A percentile compares a stretch with the other conserved stretches of the same genome.
Evolutionary conservation across 1,284 basidiomycete genomes (phyloP).

Genomic region (Cryptococcus amylolentus): DNA sequence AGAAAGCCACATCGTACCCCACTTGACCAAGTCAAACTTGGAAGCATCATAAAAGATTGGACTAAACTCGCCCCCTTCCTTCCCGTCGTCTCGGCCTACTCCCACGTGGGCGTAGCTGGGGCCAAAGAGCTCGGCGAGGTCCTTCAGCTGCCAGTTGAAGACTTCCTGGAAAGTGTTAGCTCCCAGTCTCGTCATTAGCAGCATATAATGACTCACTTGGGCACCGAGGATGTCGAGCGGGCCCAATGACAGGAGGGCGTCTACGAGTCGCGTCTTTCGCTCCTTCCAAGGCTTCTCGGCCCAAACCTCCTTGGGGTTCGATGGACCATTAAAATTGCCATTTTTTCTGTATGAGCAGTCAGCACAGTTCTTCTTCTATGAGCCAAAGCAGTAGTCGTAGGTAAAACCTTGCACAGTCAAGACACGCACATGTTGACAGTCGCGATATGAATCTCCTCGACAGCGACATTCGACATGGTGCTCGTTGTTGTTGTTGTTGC

Average conservation of each 20-base stretch:
- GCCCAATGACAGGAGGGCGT: slow-evolving; percentile 29
- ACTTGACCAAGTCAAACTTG: slow-evolving; percentile 27
- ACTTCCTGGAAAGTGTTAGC: slow-evolving; percentile 53
- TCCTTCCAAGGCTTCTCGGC: slow-evolving; percentile 40
- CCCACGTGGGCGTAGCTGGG: slow-evolving; percentile 58
- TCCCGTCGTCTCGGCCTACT: slow-evolving; percentile 63
- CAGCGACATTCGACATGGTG: no score
- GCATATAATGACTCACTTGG: slow-evolving; percentile 21
- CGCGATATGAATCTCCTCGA: slow-evolving; percentile 28
- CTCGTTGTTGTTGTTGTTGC: no score
- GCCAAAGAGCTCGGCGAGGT: slow-evolving; percentile 59
- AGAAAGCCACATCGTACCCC: slow-evolving; percentile 45
- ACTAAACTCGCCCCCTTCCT: slow-evolving; percentile 59
- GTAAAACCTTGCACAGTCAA: neutral
- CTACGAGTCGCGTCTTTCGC: slow-evolving; percentile 37
- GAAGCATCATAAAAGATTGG: slow-evolving; percentile 62
- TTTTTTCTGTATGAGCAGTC: slow-evolving; percentile 1
- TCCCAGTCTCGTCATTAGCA: neutral
- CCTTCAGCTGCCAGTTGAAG: slow-evolving; percentile 59
- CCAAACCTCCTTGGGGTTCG: slow-evolving; percentile 14
- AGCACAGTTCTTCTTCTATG: neutral
- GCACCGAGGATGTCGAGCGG: slow-evolving; percentile 50
- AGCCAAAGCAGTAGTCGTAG: neutral
- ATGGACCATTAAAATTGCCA: neutral
- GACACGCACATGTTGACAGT: slow-evolving; percentile 43